Base-by-base conservation (phyloP, 2,329 filamentous ascomycete species). In the Cladophialophora yegresii region DNA sequence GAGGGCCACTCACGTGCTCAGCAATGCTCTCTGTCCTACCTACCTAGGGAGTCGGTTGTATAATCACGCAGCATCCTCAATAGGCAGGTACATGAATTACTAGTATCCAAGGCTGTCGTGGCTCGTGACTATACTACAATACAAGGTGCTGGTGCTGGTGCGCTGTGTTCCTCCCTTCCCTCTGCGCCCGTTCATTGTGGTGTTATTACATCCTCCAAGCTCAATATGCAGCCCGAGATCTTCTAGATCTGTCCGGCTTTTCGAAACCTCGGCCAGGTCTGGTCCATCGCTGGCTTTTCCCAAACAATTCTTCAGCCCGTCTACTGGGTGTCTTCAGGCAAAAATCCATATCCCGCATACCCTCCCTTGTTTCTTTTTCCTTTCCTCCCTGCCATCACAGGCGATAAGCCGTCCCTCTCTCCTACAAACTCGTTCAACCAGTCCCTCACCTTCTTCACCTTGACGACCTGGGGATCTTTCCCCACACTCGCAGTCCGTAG, bases 391-490 rank as follows among this genome's bases (percentile, higher is more conserved):
- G 54, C 63, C 50, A 36, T 26, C 4, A 28, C 54, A 33, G 33
- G 54, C 4, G 50, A 23, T 22, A 58, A 50, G 9, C 55, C 61
- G 70, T 73, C 73, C 53, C 67, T 68, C 28, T 71, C 70, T 13
- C 80, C 82, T 59, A 96, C 86, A 75, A 93, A 95, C 43, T 81
- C 80, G 63, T 87, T 75, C 8, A 91, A 85, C 92, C 92, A 97
- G 68, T 89, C 85, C 70, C 84, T 85, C 40, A 96, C 91, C 54
- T 81, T 82, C 67, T 79, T 82, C 26, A 89, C 83, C 76, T 90
- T 93, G 30, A 81, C 78, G 7, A 87, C 71, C 71, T 90, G 85
- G 20, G 81, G 82, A 74, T 78, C 71, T 69, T 73, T 69, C 10
- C 71, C 64, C 57, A 51, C 57, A 45, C 69, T 73, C 6, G 71